Base-by-base conservation (phyloP, 2,329 filamentous ascomycete species). In the Botrytis tulipae region DNA sequence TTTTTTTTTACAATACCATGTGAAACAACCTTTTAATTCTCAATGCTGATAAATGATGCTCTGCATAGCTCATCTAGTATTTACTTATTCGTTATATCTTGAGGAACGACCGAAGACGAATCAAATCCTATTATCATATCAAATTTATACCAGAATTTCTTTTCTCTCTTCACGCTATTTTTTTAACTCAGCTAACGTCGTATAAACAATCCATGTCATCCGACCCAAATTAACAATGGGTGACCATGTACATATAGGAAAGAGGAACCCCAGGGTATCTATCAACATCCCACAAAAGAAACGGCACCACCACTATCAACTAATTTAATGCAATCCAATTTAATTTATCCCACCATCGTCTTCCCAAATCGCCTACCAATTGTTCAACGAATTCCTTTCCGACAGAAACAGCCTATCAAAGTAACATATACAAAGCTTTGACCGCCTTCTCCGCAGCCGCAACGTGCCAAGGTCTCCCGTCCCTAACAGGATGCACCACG, bases 401-500 rank as follows among this genome's bases (percentile, higher is more conserved):
- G 18, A 22, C 65, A 67, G 25, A 6, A 22, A 20, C 7, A n/a
- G 20, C 22, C 42, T 22, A 48, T 77, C 66, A 93, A 86, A 91
- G 87, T 78, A 91, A 82, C 78, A 88, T 84, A 81, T 90, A 89
- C 79, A 95, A 82, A 32, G 87, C 90, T 80, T 88, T 85, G 6
- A 90, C 89, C 3, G 88, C 91, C 82, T 91, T 91, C 82, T 92
- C 87, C 3, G 90, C 92, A 29, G 88, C 91, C 20, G 89, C 91
- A 74, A 95, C 84, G 84, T 95, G 93, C 91, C 93, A 93, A 29
- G 93, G 93, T 78, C 92, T 84, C n/a, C 90, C 86, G 79, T 90
- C 89, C 67, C 83, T 85, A 71, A 89, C 84, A 74, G 85, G 82
- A 78, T 89, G 86, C 79, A 90, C 84, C 78, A 91, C 84, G 0